Percentiles rank a stretch among this genome's conserved stretches.
Evolutionary conservation across 352 stramenopile species (phyloP).

Genomic region (Phytophthora constricta): DNA sequence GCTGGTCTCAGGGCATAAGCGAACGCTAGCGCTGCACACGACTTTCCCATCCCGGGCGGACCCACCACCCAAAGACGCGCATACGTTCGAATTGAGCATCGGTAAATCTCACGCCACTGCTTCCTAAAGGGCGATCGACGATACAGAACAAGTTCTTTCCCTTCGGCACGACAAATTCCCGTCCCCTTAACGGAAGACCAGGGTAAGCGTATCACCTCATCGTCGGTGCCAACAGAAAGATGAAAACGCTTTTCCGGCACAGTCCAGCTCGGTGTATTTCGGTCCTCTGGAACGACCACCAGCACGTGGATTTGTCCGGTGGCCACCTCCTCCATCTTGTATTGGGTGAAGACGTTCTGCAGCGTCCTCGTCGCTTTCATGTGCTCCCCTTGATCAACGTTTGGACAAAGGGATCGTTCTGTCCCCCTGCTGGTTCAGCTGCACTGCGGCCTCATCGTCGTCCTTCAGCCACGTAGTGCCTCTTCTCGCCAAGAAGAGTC

Average conservation of each 20-base stretch:
- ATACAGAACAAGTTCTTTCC: background rate
- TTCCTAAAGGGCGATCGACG: background rate
- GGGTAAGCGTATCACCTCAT: constrained; percentile 1
- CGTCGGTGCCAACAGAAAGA: background rate
- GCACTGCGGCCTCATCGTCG: no score
- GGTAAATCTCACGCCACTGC: constrained; percentile 10
- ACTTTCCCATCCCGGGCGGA: constrained; percentile 5
- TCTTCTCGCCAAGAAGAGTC: background rate
- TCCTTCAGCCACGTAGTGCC: background rate
- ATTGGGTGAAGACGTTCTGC: no score
- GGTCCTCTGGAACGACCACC: background rate
- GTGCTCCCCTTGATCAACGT: no score
- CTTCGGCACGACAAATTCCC: background rate
- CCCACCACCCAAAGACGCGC: constrained; percentile 9
- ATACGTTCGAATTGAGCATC: constrained; percentile 2
- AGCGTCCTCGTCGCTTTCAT: no score
- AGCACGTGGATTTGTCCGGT: no score
- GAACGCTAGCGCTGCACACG: constrained; percentile 9
- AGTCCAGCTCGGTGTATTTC: no score
- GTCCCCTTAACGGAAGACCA: background rate
- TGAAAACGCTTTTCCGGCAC: background rate
- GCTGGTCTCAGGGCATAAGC: background rate
- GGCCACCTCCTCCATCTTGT: no score
- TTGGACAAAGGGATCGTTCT: no score
- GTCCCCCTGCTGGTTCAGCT: no score